Evolutionary conservation across 768 basidiomycete species (phyloP).

Genomic region (Galerina marginata): DNA sequence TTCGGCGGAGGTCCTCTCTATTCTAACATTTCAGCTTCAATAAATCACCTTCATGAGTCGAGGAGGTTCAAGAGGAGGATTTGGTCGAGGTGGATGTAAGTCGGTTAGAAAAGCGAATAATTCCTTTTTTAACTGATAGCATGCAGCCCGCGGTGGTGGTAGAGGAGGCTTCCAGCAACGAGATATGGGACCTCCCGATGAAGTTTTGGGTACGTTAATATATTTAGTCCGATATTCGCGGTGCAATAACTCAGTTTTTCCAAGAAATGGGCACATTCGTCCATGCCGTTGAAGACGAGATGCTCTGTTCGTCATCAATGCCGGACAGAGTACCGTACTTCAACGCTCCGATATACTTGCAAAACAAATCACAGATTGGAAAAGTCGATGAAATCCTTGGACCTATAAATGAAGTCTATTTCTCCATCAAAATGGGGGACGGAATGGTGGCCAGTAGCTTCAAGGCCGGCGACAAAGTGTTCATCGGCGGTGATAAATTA

Average conservation of each 20-base stretch:
- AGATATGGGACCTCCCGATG: constrained; percentile 80
- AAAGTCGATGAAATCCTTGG: constrained; percentile 99
- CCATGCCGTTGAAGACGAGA: constrained; percentile 97
- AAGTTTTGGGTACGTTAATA: constrained; percentile 65
- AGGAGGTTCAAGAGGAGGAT: constrained; percentile 57
- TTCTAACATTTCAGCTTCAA: neutral
- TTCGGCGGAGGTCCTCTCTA: neutral
- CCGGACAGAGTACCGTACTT: constrained; percentile 96
- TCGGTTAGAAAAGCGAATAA: neutral
- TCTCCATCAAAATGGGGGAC: constrained; percentile 95
- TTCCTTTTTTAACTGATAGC: constrained; percentile 1
- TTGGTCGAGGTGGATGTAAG: constrained; percentile 61
- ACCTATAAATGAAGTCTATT: constrained; percentile 98
- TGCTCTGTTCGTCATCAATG: constrained; percentile 89
- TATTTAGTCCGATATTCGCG: neutral
- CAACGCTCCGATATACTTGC: constrained; percentile 97
- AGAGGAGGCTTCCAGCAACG: constrained; percentile 75
- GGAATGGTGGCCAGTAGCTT: constrained; percentile 97
- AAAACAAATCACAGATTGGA: constrained; percentile 94
- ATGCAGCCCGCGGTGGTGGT: constrained; percentile 61
- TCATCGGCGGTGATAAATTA: constrained; percentile 96
- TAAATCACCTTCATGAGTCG: constrained; percentile 35
- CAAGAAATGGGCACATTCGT: constrained; percentile 91
- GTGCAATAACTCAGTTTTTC: neutral
- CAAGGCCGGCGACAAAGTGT: constrained; percentile 97